phyloP scores from a whole-genome alignment of 73 alveolate species.

The Tetrahymena borealis region DNA sequence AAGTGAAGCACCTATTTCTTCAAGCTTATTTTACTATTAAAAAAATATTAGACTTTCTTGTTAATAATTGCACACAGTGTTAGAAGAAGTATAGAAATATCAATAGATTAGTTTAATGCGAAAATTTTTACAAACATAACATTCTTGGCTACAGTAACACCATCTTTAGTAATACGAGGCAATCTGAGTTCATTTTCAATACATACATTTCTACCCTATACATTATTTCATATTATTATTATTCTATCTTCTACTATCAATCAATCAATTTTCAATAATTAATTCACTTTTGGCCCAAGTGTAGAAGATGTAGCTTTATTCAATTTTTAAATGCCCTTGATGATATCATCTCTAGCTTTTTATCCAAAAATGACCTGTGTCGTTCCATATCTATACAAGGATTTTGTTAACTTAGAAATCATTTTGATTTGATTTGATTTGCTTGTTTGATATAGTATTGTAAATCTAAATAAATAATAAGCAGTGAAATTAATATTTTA shows the following conservation, averaged over 20 bases:
- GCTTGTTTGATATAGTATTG: not conserved
- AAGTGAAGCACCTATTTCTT: constrained; percentile 77
- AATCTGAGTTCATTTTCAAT: not conserved
- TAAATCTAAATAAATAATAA: too few species aligned
- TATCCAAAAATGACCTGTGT: not conserved
- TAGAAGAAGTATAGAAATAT: too few species aligned
- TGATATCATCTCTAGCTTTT: not conserved
- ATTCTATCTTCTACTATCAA: not conserved
- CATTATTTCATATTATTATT: not conserved
- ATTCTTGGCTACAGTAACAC: constrained; percentile 72
- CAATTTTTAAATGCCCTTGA: not conserved
- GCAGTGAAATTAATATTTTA: not conserved
- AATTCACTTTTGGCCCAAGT: not conserved
- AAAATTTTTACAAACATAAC: not conserved
- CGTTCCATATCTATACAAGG: not conserved
- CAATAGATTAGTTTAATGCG: constrained; percentile 34
- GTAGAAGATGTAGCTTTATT: not conserved
- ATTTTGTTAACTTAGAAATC: not conserved
- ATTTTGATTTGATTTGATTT: not conserved
- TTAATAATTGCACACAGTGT: too few species aligned
- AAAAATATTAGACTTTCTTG: too few species aligned
- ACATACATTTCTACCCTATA: not conserved
- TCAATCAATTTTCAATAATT: not conserved
- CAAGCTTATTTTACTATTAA: constrained; percentile 33
- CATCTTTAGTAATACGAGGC: constrained; percentile 86